A percentile compares a stretch with the other conserved stretches of the same genome.
These are phyloP conservation scores for Teunomyces cretensis DNA, from an alignment of 805 yeast species.

Conservation along the genomic window DNA sequence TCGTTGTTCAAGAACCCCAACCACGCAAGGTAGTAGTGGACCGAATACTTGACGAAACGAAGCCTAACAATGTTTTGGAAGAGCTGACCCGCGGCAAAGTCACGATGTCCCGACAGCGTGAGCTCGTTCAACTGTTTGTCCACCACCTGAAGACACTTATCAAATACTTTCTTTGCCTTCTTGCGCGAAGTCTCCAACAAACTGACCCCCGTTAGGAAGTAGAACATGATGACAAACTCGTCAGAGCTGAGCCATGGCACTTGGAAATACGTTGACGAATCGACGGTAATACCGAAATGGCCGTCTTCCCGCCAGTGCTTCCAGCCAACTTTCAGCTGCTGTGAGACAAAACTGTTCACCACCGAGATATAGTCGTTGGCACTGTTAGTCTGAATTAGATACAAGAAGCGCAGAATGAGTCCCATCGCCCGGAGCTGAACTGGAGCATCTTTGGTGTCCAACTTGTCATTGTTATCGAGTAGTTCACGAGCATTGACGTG, in stretches of 20 bases:
- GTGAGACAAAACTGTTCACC: conserved; percentile 13
- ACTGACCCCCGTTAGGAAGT: conserved; percentile 43
- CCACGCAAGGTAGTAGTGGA: conserved; percentile 37
- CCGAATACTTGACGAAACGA: conserved; percentile 24
- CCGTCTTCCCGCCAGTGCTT: conserved; percentile 21
- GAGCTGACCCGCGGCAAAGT: conserved; percentile 18
- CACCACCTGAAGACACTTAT: conserved; percentile 33
- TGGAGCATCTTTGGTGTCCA: not conserved
- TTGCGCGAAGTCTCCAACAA: conserved; percentile 36
- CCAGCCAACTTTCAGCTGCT: conserved; percentile 18
- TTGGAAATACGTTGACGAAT: conserved; percentile 16
- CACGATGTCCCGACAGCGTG: conserved; percentile 6
- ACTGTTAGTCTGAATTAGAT: conserved; percentile 12
- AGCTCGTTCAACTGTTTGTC: conserved; percentile 22
- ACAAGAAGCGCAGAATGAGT: conserved; percentile 13
- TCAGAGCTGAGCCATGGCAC: conserved; percentile 43
- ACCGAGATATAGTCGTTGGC: conserved; percentile 11
- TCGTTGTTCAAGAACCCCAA: conserved; percentile 32
- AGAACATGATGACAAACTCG: conserved; percentile 42
- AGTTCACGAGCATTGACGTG: conserved; percentile 8
- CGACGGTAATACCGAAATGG: conserved; percentile 4
- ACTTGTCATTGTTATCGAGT: conserved; percentile 8
- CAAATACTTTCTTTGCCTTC: conserved; percentile 36
- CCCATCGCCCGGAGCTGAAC: conserved; percentile 16
- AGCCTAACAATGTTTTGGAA: conserved; percentile 26